Evolutionary conservation across 352 stramenopile species (phyloP).

Genomic region (Phytophthora citrophthora): DNA sequence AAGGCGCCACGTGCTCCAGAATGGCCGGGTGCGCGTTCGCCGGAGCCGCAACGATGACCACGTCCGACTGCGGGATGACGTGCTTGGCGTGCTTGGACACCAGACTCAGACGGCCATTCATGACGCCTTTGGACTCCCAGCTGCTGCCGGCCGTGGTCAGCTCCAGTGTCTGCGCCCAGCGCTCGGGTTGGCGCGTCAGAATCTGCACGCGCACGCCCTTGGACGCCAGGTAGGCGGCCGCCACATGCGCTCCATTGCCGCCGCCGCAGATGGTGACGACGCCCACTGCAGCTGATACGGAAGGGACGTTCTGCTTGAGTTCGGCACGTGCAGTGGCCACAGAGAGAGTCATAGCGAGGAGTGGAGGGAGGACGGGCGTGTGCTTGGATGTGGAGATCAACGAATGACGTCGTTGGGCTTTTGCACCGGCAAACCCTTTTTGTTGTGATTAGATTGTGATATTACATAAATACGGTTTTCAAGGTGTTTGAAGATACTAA

Average conservation of each 20-base stretch:
- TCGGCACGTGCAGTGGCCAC: conserved; percentile 75
- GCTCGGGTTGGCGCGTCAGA: conserved; percentile 81
- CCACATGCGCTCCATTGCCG: conserved; percentile 92
- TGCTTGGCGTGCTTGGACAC: conserved; percentile 86
- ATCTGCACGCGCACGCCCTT: conserved; percentile 87
- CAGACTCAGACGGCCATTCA: conserved; percentile 71
- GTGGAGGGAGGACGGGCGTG: conserved; percentile 14
- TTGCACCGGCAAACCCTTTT: conserved; percentile 17
- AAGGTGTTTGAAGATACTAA: background rate
- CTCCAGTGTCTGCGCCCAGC: conserved; percentile 81
- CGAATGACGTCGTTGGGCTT: conserved; percentile 20
- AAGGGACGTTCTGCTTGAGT: conserved; percentile 59
- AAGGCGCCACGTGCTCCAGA: conserved; percentile 73
- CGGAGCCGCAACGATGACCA: conserved; percentile 91
- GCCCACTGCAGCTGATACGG: conserved; percentile 39
- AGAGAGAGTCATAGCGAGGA: conserved; percentile 70
- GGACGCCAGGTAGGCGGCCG: conserved; percentile 87
- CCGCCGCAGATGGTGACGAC: conserved; percentile 92
- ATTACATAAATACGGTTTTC: background rate
- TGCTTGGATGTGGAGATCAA: conserved; percentile 30
- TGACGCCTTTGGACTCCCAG: conserved; percentile 82
- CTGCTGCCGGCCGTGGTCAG: conserved; percentile 85
- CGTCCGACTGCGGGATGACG: conserved; percentile 88
- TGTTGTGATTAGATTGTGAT: background rate
- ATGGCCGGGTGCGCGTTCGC: conserved; percentile 90